A percentile compares a stretch with the other conserved stretches of the same genome.
Conservation (phyloP, 768 basidiomycete species). For the Trametopsis cervina region DNA sequence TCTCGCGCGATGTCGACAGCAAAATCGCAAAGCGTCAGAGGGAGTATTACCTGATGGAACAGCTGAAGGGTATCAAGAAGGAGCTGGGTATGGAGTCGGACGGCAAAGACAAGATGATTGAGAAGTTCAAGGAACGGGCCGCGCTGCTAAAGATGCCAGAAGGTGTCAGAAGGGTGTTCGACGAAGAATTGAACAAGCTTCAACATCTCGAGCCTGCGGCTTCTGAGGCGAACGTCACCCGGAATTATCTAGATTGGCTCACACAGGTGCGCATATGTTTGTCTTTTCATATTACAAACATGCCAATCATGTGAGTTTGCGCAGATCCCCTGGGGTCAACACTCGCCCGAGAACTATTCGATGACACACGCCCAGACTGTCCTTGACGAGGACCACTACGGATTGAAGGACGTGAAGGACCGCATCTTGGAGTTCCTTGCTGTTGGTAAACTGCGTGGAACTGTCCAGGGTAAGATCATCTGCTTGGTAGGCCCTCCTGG, state of each 20-base stretch:
- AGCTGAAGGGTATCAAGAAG: slow-evolving; percentile 93
- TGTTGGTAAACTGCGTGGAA: slow-evolving; percentile 90
- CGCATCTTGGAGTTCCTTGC: slow-evolving; percentile 95
- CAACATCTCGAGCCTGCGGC: slow-evolving; percentile 86
- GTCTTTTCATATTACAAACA: not conserved
- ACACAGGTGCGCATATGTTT: slow-evolving; percentile 52
- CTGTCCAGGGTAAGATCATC: slow-evolving; percentile 95
- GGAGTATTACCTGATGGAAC: slow-evolving; percentile 96
- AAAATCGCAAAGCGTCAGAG: slow-evolving; percentile 93
- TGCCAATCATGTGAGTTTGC: slow-evolving; percentile 2
- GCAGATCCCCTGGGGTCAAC: slow-evolving; percentile 94
- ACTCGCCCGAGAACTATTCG: slow-evolving; percentile 89
- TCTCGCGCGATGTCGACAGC: slow-evolving; percentile 86
- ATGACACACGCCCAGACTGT: slow-evolving; percentile 76
- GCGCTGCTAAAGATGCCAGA: slow-evolving; percentile 83
- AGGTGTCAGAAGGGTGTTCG: slow-evolving; percentile 85
- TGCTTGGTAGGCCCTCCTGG: slow-evolving; percentile 96
- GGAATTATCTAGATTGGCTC: slow-evolving; percentile 92
- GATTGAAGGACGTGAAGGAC: slow-evolving; percentile 85
- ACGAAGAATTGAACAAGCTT: slow-evolving; percentile 91
- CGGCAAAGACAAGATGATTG: slow-evolving; percentile 90
- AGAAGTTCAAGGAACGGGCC: slow-evolving; percentile 87
- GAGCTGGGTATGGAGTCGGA: slow-evolving; percentile 94
- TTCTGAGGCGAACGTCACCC: slow-evolving; percentile 87
- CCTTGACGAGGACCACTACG: slow-evolving; percentile 94